phyloP scores from a whole-genome alignment of 139 green algal genomes.

The Chlamydomonas applanata region DNA sequence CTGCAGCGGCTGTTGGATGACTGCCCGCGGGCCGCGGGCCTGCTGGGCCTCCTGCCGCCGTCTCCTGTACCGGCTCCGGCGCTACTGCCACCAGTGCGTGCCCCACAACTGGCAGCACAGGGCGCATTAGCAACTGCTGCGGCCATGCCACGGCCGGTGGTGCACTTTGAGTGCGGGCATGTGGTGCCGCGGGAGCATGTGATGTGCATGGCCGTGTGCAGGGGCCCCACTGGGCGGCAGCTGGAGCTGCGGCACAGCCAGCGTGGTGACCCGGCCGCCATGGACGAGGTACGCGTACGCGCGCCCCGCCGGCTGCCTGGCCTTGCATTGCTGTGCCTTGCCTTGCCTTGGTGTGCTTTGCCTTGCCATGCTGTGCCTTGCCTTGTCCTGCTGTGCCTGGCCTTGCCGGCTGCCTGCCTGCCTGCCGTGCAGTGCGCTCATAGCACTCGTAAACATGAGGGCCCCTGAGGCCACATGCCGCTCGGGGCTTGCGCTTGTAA shows the following conservation, averaged over 20 bases:
- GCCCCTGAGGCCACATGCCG: too few relatives aligned
- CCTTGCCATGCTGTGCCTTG: too few relatives aligned
- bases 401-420: background rate
- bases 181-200: constrained; percentile 72
- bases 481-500: too few relatives aligned
- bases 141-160: constrained; percentile 29
- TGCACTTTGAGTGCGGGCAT: constrained; percentile 85
- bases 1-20: background rate
- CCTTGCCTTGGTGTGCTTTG: too few relatives aligned
- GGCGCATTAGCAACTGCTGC: too few relatives aligned
- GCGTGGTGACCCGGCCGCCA: constrained; percentile 28
- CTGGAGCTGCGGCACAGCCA: constrained; percentile 68
- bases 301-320: too few relatives aligned
- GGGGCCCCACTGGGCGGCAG: constrained; percentile 61
- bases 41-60: constrained; percentile 70
- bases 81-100: too few relatives aligned
- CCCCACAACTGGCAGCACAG: too few relatives aligned
- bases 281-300: constrained; percentile 71
- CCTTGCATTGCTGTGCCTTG: too few relatives aligned
- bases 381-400: too few relatives aligned
- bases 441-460: too few relatives aligned
- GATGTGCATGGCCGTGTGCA: constrained; percentile 57
- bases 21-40: constrained; percentile 15
- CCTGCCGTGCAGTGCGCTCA: constrained; percentile 7
- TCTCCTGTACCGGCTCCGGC: too few relatives aligned